Evolutionary conservation across 345 rosid species (phyloP).

Genomic region (Salix viminalis): DNA sequence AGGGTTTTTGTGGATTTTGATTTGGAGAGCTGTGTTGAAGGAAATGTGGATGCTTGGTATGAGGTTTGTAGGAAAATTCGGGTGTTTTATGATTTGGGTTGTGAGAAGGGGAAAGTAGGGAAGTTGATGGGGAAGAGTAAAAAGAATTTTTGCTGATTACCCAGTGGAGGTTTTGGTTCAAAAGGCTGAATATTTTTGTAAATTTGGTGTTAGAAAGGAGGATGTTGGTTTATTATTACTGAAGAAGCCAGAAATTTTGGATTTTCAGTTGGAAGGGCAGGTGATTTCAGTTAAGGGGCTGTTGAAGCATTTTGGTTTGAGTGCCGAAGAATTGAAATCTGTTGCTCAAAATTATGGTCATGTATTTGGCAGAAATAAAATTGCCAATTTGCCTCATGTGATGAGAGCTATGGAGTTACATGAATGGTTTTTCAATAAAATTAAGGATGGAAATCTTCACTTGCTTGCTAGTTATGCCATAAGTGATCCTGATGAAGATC

Average conservation of each 20-base stretch:
- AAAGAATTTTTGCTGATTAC: conserved; percentile 35
- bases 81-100: conserved; percentile 48
- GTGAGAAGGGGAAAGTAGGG: conserved; percentile 42
- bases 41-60: conserved; percentile 49
- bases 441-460: conserved; percentile 41
- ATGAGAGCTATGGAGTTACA: conserved; percentile 35
- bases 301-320: conserved; percentile 49
- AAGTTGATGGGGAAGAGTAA: conserved; percentile 42
- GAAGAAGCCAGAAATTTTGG: conserved; percentile 35
- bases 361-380: conserved; percentile 26
- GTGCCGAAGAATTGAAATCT: conserved; percentile 28
- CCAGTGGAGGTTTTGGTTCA: conserved; percentile 35
- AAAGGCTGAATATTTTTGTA: conserved; percentile 43
- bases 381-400: conserved; percentile 61
- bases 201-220: conserved; percentile 39
- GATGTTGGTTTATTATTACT: conserved; percentile 52
- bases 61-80: conserved; percentile 40
- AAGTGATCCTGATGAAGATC: conserved; percentile 39
- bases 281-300: conserved; percentile 47
- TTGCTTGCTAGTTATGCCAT: conserved; percentile 42
- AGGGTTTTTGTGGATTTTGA: conserved; percentile 40
- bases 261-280: conserved; percentile 36
- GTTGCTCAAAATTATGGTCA: conserved; percentile 15
- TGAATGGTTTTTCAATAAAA: conserved; percentile 39
- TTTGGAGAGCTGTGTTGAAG: conserved; percentile 32